Evolutionary conservation across 179 eudicot species (phyloP), one percentile per base, ranked within the genome.

Genomic region (Spinacia oleracea): DNA sequence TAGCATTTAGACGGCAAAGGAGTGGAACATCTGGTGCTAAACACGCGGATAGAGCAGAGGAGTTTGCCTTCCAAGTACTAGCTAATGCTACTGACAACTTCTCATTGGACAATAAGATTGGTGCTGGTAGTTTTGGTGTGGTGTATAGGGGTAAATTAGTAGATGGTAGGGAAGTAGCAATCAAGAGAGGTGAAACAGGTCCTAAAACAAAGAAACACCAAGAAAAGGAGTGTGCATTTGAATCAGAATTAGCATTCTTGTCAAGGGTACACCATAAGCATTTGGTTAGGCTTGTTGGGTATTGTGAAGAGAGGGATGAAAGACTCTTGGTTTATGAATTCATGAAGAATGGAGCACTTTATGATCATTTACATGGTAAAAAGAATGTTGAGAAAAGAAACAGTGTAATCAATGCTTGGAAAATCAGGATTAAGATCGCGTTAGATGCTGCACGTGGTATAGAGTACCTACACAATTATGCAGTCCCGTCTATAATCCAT

Each of bases 401-500:
- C 23, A 93, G 94, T 56, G 32, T 89, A 4, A 72, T 96, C 48
- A 93, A 93, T 83, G 87, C 93, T 0, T 96, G 99, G 99, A 93
- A 90, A 67, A 86, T 88, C 83, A 89, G 99, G 86, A 96, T 93
- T 74, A 89, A 85, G 70, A 87, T 96, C n/a, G 86, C 96, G 15
- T 59, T 96, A 77, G 99, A 93, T 70, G 97, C 98, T 4, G 87
- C 99, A 9, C 90, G 94, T 20, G 99, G 99, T 9, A 93, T 96
- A 32, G 98, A 96, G 73, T 96, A 96, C 79, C 89, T 96, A 18
- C 99, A 96, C 73, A 93, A 86, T 48, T 96, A 96, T 34, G 99
- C 99, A 32, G 99, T 93, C 32, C 99, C 99, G 0, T 96, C 97
- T 7, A 93, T 96, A 45, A 96, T 96, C 5, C 99, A 96, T 69